Base-by-base conservation (phyloP, 2,329 filamentous ascomycete species). In the Trichoderma cornu-damae region DNA sequence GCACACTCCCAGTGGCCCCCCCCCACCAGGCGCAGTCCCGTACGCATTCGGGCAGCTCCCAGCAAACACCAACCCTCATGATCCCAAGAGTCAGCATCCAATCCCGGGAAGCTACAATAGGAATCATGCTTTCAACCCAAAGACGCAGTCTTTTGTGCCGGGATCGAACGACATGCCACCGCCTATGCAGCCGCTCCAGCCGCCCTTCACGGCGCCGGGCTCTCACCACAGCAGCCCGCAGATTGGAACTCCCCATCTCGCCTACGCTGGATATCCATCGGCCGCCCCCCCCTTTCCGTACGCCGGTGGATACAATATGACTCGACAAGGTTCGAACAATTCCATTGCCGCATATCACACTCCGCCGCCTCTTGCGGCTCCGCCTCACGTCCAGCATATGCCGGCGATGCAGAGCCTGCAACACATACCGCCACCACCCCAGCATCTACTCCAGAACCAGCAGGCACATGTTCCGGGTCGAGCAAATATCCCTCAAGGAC, bases 131-230 rank as follows among this genome's bases (percentile, higher is more conserved):
- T 96, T 97, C 75, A 96, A 96, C 68, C 93, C 92, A 1, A 92
- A 96, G 74, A 96, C 89, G 14, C 89, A 96, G 67, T 89, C 92
- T 0, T 96, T 97, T 71, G 83, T 96, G 22, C 93, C 93, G 46
- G 71, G 73, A 16, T 68, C 82, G 60, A 77, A 72, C 61, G 74
- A 76, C 24, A 77, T 80, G 69, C 72, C 75, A 28, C 74, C 75
- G 28, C 74, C 78, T 3, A 75, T 78, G 62, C 78, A 77, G 38
- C 73, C 74, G 30, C 74, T 77, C 5, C 73, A 77, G 60, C 75
- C 75, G 14, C 74, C 76, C 1, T 83, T 77, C 60, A 77, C 72
- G 42, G 76, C 76, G 32, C 73, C 73, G 7, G 75, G 73, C 37
- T 77, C 75, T 37, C 79, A 81, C 60, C 77, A 79, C 51, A 73